These are phyloP conservation scores for Truncatella angustata DNA, from an alignment of 2,329 filamentous ascomycete species.

Conservation along the genomic window DNA sequence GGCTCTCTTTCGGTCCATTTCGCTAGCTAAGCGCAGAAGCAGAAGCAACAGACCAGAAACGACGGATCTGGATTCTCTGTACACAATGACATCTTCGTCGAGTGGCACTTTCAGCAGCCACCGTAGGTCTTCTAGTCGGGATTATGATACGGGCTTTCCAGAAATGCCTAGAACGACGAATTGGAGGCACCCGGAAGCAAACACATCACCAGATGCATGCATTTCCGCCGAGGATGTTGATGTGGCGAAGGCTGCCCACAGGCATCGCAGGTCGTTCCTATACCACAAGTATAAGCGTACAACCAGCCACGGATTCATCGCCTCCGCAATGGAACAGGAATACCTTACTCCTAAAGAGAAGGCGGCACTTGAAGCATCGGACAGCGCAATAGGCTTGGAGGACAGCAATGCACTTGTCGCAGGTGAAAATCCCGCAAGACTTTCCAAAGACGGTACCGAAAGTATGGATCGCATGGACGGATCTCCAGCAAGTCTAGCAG, in stretches of 20 bases:
- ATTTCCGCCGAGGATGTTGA: slow-evolving; percentile 55
- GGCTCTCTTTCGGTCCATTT: slow-evolving; percentile 5
- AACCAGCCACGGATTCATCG: slow-evolving; percentile 45
- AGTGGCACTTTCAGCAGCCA: slow-evolving; percentile 21
- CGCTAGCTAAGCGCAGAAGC: slow-evolving; percentile 4
- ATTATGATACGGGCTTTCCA: slow-evolving; percentile 31
- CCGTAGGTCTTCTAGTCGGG: slow-evolving; percentile 25
- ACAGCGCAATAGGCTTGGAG: slow-evolving; percentile 19
- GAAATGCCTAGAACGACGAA: slow-evolving; percentile 54
- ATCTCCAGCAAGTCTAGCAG: background rate
- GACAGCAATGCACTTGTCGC: slow-evolving; percentile 16
- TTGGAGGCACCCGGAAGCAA: slow-evolving; percentile 60
- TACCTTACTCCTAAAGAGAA: slow-evolving; percentile 24
- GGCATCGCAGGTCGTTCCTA: slow-evolving; percentile 46
- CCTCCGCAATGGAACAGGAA: slow-evolving; percentile 33
- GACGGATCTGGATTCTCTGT: background rate
- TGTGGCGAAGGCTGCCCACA: slow-evolving; percentile 37
- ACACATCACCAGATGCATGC: slow-evolving; percentile 53
- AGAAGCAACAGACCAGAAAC: slow-evolving; percentile 1
- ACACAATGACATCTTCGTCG: slow-evolving; percentile 26
- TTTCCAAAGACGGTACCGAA: slow-evolving; percentile 36
- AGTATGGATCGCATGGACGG: slow-evolving; percentile 29
- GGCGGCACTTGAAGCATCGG: slow-evolving; percentile 17
- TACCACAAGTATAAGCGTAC: slow-evolving; percentile 43
- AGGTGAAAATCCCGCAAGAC: slow-evolving; percentile 13